These are phyloP conservation scores for Pelargonium nanum DNA, from an alignment of 345 rosid species.

Conservation along the genomic window DNA sequence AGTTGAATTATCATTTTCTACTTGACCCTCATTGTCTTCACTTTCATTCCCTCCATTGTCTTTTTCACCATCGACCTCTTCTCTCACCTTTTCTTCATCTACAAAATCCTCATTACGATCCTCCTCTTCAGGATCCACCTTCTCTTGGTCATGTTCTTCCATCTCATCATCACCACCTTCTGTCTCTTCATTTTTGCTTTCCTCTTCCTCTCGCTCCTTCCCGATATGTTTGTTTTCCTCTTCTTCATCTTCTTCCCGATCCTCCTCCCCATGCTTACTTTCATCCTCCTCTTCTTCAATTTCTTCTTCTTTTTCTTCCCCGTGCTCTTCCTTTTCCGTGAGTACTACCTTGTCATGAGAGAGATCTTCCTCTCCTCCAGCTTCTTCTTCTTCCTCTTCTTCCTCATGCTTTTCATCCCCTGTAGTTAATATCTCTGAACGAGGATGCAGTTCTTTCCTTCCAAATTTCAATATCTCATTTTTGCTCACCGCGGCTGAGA, in stretches of 20 bases:
- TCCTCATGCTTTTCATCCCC: conserved; percentile 22
- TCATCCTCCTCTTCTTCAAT: conserved; percentile 30
- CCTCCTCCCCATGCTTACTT: conserved; percentile 20
- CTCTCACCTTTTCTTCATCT: conserved; percentile 36
- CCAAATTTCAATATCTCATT: conserved; percentile 41
- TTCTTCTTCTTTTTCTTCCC: conserved; percentile 29
- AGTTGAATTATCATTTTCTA: conserved; percentile 24
- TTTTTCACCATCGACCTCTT: conserved; percentile 21
- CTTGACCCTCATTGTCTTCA: conserved; percentile 28
- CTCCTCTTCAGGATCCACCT: conserved; percentile 2
- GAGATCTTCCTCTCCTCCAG: conserved; percentile 19
- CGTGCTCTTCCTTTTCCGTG: conserved; percentile 20
- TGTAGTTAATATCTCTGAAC: conserved; percentile 16
- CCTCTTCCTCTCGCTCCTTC: conserved; percentile 14
- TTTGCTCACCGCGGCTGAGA: conserved; percentile 14
- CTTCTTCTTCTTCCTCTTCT: conserved; percentile 30
- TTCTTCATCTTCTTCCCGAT: conserved; percentile 12
- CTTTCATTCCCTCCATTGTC: conserved; percentile 15
- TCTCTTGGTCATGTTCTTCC: conserved; percentile 19
- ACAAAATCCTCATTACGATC: conserved; percentile 37
- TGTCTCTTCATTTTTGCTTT: conserved; percentile 15
- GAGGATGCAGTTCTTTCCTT: conserved; percentile 65
- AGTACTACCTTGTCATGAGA: conserved; percentile 21
- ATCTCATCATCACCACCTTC: conserved; percentile 25
- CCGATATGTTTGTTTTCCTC: conserved; percentile 18